Evolutionary conservation across 2,329 filamentous ascomycete genomes (phyloP).

Genomic region (Colletotrichum graminicola): DNA sequence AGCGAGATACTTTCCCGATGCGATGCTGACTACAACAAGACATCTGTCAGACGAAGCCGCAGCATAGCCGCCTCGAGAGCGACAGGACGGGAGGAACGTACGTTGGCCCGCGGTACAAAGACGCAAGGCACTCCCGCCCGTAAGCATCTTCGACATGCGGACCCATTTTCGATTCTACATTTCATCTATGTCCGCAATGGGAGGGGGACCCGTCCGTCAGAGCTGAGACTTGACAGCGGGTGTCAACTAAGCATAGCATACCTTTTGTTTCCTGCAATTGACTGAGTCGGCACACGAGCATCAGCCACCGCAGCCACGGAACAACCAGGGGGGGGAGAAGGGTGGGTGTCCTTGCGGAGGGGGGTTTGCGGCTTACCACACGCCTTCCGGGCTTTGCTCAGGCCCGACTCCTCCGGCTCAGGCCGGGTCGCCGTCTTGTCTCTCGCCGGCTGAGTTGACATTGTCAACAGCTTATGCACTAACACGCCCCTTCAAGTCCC

Average conservation of each 20-base stretch:
- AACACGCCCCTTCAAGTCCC: neutral
- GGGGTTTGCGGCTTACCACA: conserved; percentile 45
- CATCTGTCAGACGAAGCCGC: conserved; percentile 5
- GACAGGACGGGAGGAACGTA: conserved; percentile 42
- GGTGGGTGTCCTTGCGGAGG: neutral
- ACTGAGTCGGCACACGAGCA: conserved; percentile 41
- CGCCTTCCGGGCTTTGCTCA: conserved; percentile 49
- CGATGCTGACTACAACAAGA: conserved; percentile 34
- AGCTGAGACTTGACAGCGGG: neutral
- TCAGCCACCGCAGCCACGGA: conserved; percentile 27
- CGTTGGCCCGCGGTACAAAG: conserved; percentile 56
- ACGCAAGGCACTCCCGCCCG: conserved; percentile 54
- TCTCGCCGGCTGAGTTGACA: conserved; percentile 5
- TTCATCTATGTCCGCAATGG: conserved; percentile 47
- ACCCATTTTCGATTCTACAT: conserved; percentile 52
- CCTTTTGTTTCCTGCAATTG: conserved; percentile 48
- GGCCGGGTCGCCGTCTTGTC: conserved; percentile 16
- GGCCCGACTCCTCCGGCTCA: conserved; percentile 29
- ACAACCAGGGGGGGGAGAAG: neutral
- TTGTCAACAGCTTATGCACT: conserved; percentile 12
- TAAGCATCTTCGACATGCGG: conserved; percentile 51
- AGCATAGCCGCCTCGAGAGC: neutral
- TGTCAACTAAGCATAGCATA: neutral
- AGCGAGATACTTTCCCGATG: conserved; percentile 40
- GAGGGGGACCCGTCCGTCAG: neutral